Evolutionary conservation across 2,329 filamentous ascomycete species (phyloP).

Genomic region (Paecilomyces sp.): DNA sequence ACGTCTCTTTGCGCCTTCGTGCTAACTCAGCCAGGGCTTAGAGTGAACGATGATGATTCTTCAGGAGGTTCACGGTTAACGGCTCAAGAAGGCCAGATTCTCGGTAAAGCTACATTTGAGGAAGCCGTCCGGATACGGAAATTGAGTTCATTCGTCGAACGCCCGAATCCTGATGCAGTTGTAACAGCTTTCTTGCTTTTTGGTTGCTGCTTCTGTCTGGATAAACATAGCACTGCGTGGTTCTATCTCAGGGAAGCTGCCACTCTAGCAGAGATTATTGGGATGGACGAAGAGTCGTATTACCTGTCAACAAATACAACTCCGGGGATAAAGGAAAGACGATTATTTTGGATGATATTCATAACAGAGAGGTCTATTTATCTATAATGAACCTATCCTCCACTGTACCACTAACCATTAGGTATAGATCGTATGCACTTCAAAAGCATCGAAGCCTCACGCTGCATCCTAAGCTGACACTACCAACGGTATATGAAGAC

Average conservation of each 20-base stretch:
- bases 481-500: conserved; percentile 52
- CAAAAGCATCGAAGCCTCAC: conserved; percentile 60
- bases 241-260: conserved; percentile 65
- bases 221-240: conserved; percentile 66
- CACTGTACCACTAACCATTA: neutral
- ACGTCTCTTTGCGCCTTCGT: conserved; percentile 17
- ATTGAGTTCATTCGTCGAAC: conserved; percentile 17
- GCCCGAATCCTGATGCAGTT: conserved; percentile 16
- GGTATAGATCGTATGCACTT: conserved; percentile 56
- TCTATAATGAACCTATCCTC: neutral
- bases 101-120: conserved; percentile 58
- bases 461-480: conserved; percentile 57
- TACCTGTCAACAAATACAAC: conserved; percentile 52
- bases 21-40: conserved; percentile 21
- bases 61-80: conserved; percentile 40
- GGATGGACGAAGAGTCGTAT: conserved; percentile 22
- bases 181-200: conserved; percentile 67
- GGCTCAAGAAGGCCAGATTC: conserved; percentile 50
- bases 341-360: conserved; percentile 62
- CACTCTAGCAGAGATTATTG: conserved; percentile 44
- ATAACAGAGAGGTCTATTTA: conserved; percentile 43
- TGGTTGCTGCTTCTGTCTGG: conserved; percentile 57
- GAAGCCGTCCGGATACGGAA: conserved; percentile 41
- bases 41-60: neutral
- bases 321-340: conserved; percentile 41